These are phyloP conservation scores for Diospyros kaki DNA, from an alignment of 148 eudicot genomes.

Conservation along the genomic window DNA sequence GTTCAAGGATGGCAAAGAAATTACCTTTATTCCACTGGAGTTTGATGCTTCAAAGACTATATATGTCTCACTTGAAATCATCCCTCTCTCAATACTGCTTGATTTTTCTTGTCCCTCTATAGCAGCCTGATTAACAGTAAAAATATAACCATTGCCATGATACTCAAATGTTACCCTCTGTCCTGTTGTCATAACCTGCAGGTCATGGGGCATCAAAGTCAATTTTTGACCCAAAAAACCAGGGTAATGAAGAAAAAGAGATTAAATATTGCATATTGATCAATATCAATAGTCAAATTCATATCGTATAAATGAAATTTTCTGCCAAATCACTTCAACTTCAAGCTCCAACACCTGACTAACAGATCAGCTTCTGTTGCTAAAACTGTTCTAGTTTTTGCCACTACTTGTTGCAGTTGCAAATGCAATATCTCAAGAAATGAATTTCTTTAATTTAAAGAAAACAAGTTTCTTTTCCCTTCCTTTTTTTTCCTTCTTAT, in stretches of 20 bases:
- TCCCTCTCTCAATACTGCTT: conserved; percentile 63
- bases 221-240: conserved; percentile 13
- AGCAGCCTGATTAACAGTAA: conserved; percentile 78
- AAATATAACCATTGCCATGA: conserved; percentile 63
- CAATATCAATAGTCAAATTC: not conserved
- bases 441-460: not conserved
- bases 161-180: conserved; percentile 85
- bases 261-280: not conserved
- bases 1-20: conserved; percentile 3
- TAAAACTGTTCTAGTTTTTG: not conserved
- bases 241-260: not conserved
- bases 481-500: not conserved
- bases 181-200: conserved; percentile 88
- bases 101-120: conserved; percentile 67
- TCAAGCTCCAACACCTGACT: not conserved
- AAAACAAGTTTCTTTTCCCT: not conserved
- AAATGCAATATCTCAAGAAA: not conserved
- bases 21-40: conserved; percentile 88
- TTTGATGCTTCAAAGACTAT: conserved; percentile 79
- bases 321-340: not conserved
- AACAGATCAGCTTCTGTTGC: not conserved
- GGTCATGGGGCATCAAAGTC: conserved; percentile 5
- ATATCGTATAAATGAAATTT: not conserved
- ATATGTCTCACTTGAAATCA: conserved; percentile 72
- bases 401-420: not conserved